Conservation (phyloP, 78 protist species). For the Diacronema lutheri region DNA sequence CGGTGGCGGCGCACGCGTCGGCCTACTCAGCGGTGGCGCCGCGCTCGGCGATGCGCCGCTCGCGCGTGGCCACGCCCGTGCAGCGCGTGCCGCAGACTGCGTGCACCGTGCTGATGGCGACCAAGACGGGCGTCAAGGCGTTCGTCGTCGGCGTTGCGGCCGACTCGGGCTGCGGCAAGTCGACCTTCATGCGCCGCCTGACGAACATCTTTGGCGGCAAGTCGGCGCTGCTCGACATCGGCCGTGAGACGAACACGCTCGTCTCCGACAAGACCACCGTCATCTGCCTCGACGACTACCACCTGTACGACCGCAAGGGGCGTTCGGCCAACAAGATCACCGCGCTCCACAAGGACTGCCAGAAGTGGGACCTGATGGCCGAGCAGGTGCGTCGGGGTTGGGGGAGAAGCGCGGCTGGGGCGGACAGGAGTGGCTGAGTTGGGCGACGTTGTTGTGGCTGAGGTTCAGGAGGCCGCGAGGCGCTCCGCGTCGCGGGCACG, state of each 20-base stretch:
- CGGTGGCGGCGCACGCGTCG: too few relatives aligned
- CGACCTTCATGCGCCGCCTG: conserved; percentile 53
- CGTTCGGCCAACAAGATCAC: conserved; percentile 36
- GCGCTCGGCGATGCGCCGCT: too few relatives aligned
- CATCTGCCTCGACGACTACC: conserved; percentile 59
- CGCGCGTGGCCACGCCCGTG: too few relatives aligned
- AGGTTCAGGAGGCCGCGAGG: too few relatives aligned
- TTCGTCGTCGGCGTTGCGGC: conserved; percentile 45
- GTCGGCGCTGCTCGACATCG: conserved; percentile 8
- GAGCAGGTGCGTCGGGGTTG: too few relatives aligned
- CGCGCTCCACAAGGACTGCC: conserved; percentile 32
- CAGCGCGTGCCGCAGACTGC: too few relatives aligned
- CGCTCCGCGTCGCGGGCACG: too few relatives aligned
- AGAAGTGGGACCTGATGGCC: conserved; percentile 44
- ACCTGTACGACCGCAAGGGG: conserved; percentile 43
- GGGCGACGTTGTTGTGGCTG: too few relatives aligned
- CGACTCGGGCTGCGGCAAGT: conserved; percentile 59
- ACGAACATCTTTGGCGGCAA: conserved; percentile 38
- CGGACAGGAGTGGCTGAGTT: too few relatives aligned
- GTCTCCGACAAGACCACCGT: conserved; percentile 39
- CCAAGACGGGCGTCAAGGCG: neutral
- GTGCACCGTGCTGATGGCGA: too few relatives aligned
- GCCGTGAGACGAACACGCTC: conserved; percentile 50
- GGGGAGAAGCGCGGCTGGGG: too few relatives aligned
- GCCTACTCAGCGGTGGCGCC: too few relatives aligned